phyloP scores from a whole-genome alignment of 768 basidiomycete genomes.

The Tulasnella sp. region DNA sequence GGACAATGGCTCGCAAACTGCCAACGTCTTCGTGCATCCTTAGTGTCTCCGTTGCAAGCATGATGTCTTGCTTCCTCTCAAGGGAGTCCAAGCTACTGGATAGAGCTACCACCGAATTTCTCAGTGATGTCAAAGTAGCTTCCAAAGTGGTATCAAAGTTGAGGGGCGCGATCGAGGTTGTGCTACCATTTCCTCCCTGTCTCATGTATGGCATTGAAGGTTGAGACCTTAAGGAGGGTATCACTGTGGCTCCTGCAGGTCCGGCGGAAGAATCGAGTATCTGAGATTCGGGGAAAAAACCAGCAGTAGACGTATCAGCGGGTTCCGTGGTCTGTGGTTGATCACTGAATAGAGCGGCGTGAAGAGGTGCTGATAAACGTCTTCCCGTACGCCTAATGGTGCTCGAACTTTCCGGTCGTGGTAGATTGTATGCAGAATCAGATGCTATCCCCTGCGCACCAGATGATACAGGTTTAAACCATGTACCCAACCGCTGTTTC shows the following conservation, averaged over 20 bases:
- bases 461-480: slow-evolving; percentile 31
- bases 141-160: slow-evolving; percentile 50
- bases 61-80: slow-evolving; percentile 49
- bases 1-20: slow-evolving; percentile 51
- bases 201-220: slow-evolving; percentile 6
- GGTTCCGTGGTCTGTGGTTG: neutral
- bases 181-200: neutral
- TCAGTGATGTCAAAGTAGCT: slow-evolving; percentile 43
- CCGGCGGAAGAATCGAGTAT: neutral
- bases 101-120: slow-evolving; percentile 47
- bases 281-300: neutral
- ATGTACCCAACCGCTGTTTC: slow-evolving; percentile 50
- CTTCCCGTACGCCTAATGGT: slow-evolving; percentile 8
- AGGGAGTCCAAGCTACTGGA: slow-evolving; percentile 48
- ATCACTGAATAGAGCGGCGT: slow-evolving; percentile 2
- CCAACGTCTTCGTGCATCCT: slow-evolving; percentile 62
- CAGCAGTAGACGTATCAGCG: neutral
- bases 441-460: neutral
- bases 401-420: slow-evolving; percentile 11
- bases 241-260: no score
- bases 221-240: no score
- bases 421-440: neutral
- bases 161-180: slow-evolving; percentile 49
- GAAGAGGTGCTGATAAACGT: slow-evolving; percentile 16
- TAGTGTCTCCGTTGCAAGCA: slow-evolving; percentile 55